phyloP scores from a whole-genome alignment of 768 basidiomycete species.

The Pleurotus citrinopileatus region DNA sequence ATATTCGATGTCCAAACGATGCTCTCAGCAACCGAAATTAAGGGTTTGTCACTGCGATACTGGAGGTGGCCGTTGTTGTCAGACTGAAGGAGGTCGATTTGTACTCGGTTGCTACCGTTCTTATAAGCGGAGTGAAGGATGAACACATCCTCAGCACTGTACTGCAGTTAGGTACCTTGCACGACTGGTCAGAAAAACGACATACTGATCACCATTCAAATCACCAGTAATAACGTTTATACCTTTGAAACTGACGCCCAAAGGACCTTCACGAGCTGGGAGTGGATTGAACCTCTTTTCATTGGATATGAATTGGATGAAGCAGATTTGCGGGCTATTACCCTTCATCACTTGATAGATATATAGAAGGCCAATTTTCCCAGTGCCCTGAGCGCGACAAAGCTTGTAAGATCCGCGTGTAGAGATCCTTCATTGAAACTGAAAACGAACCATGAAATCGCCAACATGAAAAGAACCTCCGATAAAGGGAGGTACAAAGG shows the following conservation, averaged over 20 bases:
- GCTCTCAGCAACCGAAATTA: slow-evolving; percentile 3
- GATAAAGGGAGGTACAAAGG: background rate
- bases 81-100: slow-evolving; percentile 8
- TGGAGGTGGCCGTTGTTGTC: background rate
- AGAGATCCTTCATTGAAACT: background rate
- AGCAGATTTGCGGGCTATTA: background rate
- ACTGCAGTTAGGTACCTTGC: background rate
- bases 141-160: slow-evolving; percentile 2
- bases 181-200: background rate
- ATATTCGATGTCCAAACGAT: slow-evolving; percentile 1
- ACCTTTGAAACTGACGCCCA: background rate
- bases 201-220: slow-evolving; percentile 5
- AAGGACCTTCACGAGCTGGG: background rate
- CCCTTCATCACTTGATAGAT: background rate
- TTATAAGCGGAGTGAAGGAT: slow-evolving; percentile 2
- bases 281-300: slow-evolving; percentile 2
- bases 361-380: background rate
- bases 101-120: slow-evolving; percentile 1
- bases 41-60: slow-evolving; percentile 4
- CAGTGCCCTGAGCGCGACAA: slow-evolving; percentile 4
- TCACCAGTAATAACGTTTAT: slow-evolving; percentile 2
- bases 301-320: slow-evolving; percentile 1
- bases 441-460: slow-evolving; percentile 1
- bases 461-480: slow-evolving; percentile 7
- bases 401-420: background rate